phyloP scores from a whole-genome alignment of 345 rosid species.

The Bruguiera sexangula region DNA sequence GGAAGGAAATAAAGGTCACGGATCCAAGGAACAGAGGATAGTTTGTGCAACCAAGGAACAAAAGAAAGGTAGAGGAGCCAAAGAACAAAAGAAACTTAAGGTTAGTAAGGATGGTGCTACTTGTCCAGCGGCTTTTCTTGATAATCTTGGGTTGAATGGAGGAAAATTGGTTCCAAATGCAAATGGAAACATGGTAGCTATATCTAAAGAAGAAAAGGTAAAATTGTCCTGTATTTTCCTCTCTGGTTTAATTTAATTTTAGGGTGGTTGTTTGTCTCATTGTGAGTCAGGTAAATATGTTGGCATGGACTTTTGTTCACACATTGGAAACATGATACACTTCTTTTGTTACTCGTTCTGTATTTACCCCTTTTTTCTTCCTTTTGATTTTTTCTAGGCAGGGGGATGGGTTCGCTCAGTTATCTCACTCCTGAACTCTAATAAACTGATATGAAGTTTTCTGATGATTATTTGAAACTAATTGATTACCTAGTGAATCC shows the following conservation, averaged over 20 bases:
- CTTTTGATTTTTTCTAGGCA: neutral
- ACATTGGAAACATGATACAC: too few species aligned
- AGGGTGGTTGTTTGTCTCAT: too few species aligned
- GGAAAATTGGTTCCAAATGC: conserved; percentile 22
- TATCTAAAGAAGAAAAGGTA: conserved; percentile 42
- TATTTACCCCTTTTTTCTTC: neutral
- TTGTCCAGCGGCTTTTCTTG: conserved; percentile 12
- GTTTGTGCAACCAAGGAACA: conserved; percentile 17
- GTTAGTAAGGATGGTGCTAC: conserved; percentile 10
- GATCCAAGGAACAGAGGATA: conserved; percentile 10
- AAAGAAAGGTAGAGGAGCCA: conserved; percentile 18
- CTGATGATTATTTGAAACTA: too few species aligned
- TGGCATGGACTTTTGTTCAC: too few species aligned
- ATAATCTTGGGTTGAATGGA: conserved; percentile 2
- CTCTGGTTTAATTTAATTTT: neutral
- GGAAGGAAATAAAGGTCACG: conserved; percentile 24
- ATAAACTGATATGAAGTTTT: too few species aligned
- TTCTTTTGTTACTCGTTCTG: too few species aligned
- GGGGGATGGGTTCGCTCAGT: too few species aligned
- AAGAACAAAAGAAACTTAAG: neutral
- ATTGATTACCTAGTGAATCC: neutral
- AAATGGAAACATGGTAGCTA: conserved; percentile 22
- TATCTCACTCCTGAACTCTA: too few species aligned
- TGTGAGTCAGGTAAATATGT: too few species aligned
- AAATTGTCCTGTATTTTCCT: neutral